Evolutionary conservation across 179 eudicot species (phyloP).

Genomic region (Silene vulgaris): DNA sequence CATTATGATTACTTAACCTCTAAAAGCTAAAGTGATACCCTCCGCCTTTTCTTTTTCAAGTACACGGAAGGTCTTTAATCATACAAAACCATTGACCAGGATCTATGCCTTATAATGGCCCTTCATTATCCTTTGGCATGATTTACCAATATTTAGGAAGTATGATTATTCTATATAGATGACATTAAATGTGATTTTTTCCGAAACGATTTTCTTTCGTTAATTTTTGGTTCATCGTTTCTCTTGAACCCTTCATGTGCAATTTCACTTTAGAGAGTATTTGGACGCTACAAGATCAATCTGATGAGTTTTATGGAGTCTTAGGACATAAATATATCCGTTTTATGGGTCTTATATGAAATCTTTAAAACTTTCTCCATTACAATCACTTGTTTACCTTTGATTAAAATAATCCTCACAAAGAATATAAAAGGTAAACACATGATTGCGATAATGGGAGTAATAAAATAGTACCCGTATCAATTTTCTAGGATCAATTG

Average conservation of each 20-base stretch:
- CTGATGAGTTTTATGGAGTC: not conserved
- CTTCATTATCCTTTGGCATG: slow-evolving; percentile 1
- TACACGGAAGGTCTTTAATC: slow-evolving; percentile 8
- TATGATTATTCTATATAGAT: not conserved
- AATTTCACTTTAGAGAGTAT: not conserved
- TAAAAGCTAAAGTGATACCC: slow-evolving; percentile 16
- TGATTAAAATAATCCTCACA: too few species aligned
- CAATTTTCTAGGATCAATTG: too few species aligned
- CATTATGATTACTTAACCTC: slow-evolving; percentile 22
- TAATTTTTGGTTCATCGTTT: slow-evolving; percentile 10
- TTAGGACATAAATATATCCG: not conserved
- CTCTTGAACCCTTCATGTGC: not conserved
- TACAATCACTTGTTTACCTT: too few species aligned
- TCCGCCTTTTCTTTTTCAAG: not conserved
- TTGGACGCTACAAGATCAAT: not conserved
- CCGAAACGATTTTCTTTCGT: not conserved
- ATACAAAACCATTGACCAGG: slow-evolving; percentile 12
- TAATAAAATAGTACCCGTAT: too few species aligned
- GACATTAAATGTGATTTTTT: slow-evolving; percentile 4
- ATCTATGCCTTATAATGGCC: slow-evolving; percentile 15
- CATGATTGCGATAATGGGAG: too few species aligned
- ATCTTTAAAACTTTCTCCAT: too few species aligned
- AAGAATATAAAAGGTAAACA: too few species aligned
- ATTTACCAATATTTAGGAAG: slow-evolving; percentile 6
- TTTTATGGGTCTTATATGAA: too few species aligned